Percentiles rank a stretch among this genome's conserved stretches.
phyloP scores from a whole-genome alignment of 495 filamentous ascomycete species.

The Xylaria telfairii region DNA sequence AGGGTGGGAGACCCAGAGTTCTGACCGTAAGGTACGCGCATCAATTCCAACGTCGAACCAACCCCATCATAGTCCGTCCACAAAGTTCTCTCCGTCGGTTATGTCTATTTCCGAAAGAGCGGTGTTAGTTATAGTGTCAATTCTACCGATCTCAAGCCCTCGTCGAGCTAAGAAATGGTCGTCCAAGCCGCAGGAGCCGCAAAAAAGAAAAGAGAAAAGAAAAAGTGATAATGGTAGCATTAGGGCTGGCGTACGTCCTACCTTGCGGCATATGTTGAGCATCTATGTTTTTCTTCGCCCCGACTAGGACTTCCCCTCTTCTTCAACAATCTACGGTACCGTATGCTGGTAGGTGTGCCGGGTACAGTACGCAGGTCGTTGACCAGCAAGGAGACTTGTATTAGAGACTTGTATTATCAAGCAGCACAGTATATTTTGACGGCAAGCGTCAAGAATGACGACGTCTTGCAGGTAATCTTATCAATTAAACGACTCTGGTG shows the following conservation, averaged over 20 bases:
- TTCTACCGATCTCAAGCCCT: conserved; percentile 15
- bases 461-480: neutral
- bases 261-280: neutral
- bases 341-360: too few species aligned
- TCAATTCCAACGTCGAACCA: neutral
- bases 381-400: neutral
- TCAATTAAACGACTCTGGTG: neutral
- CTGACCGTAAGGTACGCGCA: neutral
- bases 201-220: conserved; percentile 1
- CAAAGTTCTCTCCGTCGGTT: neutral
- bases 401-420: too few species aligned
- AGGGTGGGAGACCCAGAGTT: neutral
- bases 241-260: neutral
- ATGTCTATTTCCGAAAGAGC: conserved; percentile 1
- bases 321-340: neutral
- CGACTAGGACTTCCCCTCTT: conserved; percentile 2
- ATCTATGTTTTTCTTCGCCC: neutral
- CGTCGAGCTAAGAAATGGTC: neutral
- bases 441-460: neutral
- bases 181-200: conserved; percentile 6
- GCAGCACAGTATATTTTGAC: neutral
- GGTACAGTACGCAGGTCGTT: neutral
- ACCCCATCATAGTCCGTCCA: too few species aligned
- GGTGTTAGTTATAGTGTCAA: neutral
- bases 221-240: conserved; percentile 3